Base-by-base conservation (phyloP, 805 yeast species). In the Candida pini region DNA sequence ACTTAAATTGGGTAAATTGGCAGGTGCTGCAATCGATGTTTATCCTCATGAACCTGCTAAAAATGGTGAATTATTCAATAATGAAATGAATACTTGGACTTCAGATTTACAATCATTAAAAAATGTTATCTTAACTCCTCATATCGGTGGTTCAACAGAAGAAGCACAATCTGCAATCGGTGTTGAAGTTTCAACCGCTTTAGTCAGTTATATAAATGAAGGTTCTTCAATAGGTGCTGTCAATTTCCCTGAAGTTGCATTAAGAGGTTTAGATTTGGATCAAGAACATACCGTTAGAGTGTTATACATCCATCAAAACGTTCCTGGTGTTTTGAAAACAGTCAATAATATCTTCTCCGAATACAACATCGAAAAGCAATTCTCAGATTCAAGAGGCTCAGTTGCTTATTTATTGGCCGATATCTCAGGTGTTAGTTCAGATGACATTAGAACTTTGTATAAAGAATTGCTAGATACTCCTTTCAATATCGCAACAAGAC, bases 161-260 rank as follows among this genome's bases (percentile, higher is more conserved):
- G 98, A 92, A 71, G 98, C 98, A 25, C 98, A 92, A 73, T 74
- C 85, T 37, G 95, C 97, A 26, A 92, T 92, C 56, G 98, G 98
- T 67, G 70, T 90, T 41, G 98, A 92, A 69, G 98, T 92, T 42
- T 86, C 81, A 41, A 71, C 82, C 30, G 79, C 95, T 26, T 72
- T 92, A 54, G 71, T 89, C 46, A 86, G 85, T 59, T 92, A 88
- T 69, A 83, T 92, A 62, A 90, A 89, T 66, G 97, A 90, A 71
- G 98, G 98, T 70, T 71, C 78, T 54, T 84, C 97, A 12, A 75
- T 75, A 33, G 97, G 96, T 54, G 89, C 97, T 5, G 98, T 90
- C 40, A 92, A 92, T 75, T 89, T 92, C 95, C 98, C 98, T 55
- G 97, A 92, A 69, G 97, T 92, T 46, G 68, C 90, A 18, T 72